These are phyloP conservation scores for Ceratorhiza oryzae-sativae DNA, from an alignment of 1,284 basidiomycete species.

Conservation along the genomic window DNA sequence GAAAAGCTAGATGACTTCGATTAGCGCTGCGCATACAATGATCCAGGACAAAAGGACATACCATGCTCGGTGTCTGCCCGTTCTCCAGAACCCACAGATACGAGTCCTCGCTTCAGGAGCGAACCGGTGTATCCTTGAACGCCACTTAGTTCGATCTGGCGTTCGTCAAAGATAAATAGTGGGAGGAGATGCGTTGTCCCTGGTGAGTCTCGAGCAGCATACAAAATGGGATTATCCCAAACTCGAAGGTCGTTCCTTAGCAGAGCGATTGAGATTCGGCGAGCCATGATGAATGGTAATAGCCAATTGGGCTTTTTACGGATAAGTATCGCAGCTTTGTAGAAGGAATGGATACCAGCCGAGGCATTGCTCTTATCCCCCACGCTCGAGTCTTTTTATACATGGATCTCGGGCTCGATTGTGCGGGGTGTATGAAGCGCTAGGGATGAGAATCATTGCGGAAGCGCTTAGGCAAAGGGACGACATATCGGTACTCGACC, in stretches of 20 bases:
- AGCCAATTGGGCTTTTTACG: no score
- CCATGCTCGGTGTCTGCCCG: constrained; percentile 52
- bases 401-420: neutral
- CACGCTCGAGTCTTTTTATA: neutral
- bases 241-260: constrained; percentile 54
- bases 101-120: constrained; percentile 50
- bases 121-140: constrained; percentile 52
- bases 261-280: constrained; percentile 47
- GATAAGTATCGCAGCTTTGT: no score
- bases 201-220: constrained; percentile 48
- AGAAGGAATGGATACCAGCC: neutral
- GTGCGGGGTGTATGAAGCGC: neutral
- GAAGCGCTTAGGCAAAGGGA: neutral
- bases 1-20: neutral
- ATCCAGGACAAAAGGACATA: constrained; percentile 50
- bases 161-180: constrained; percentile 60
- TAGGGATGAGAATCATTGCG: neutral
- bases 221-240: constrained; percentile 59
- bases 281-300: constrained; percentile 24
- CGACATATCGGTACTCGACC: neutral
- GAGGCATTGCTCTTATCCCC: no score
- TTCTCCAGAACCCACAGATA: constrained; percentile 58
- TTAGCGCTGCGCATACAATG: neutral
- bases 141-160: constrained; percentile 57
- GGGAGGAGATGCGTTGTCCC: constrained; percentile 57